phyloP scores from a whole-genome alignment of 192 early-diverging fungal species.

The Spinellus fusiger region DNA sequence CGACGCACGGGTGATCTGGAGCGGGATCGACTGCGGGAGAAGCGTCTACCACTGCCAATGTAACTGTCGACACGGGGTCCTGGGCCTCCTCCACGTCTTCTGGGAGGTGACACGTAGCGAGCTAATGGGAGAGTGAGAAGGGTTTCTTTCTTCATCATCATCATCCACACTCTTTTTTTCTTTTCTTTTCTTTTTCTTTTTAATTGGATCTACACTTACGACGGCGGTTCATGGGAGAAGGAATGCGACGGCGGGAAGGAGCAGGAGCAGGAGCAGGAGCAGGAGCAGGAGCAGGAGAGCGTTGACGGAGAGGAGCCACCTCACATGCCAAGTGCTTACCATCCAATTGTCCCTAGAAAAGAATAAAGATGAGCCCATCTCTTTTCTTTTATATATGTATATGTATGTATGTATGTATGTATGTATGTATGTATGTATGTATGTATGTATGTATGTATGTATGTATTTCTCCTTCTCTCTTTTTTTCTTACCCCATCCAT shows the following conservation, averaged over 20 bases:
- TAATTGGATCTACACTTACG: background rate
- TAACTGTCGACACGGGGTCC: slow-evolving; percentile 15
- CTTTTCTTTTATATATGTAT: background rate
- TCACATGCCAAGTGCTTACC: slow-evolving; percentile 23
- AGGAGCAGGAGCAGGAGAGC: slow-evolving; percentile 15
- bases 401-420: slow-evolving; percentile 4
- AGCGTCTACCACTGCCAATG: slow-evolving; percentile 12
- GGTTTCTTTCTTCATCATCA: background rate
- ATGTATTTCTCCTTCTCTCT: background rate
- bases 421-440: background rate
- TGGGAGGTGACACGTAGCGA: slow-evolving; percentile 12
- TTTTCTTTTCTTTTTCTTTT: background rate
- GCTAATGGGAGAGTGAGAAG: background rate
- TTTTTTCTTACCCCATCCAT: slow-evolving; percentile 37
- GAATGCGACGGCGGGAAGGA: slow-evolving; percentile 1
- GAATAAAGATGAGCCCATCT: background rate
- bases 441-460: background rate
- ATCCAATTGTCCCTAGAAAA: slow-evolving; percentile 41
- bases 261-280: slow-evolving; percentile 16
- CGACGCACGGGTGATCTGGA: slow-evolving; percentile 31
- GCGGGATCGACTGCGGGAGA: slow-evolving; percentile 15
- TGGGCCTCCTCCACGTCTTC: slow-evolving; percentile 8
- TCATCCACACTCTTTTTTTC: background rate
- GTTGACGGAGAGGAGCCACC: slow-evolving; percentile 28
- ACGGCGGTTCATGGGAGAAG: slow-evolving; percentile 11